A percentile compares a stretch with the other conserved stretches of the same genome.
Conservation (phyloP, 306 rosid genomes). For the Datisca glomerata region DNA sequence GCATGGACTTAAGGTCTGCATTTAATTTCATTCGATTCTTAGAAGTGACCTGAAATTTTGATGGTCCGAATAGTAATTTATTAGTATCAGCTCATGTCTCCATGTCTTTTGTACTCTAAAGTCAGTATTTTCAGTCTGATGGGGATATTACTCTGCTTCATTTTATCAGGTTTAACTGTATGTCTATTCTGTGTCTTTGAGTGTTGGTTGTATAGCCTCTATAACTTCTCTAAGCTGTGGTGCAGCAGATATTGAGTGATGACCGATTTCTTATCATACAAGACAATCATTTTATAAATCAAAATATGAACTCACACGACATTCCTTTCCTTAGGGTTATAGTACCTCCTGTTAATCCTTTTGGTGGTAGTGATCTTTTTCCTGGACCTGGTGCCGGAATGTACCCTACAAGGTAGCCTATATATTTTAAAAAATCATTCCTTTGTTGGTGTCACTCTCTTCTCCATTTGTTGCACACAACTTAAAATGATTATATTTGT, state of each 20-base stretch:
- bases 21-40: too few relatives aligned
- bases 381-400: slow-evolving; percentile 83
- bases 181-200: too few relatives aligned
- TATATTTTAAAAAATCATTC: not conserved
- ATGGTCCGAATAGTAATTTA: too few relatives aligned
- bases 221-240: not conserved
- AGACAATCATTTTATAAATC: too few relatives aligned
- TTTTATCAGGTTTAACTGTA: too few relatives aligned
- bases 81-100: too few relatives aligned
- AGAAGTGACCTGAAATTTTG: too few relatives aligned
- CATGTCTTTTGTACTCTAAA: too few relatives aligned
- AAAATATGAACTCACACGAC: slow-evolving; percentile 7
- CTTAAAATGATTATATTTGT: slow-evolving; percentile 9
- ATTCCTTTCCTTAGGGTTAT: slow-evolving; percentile 31
- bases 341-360: slow-evolving; percentile 37
- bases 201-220: too few relatives aligned
- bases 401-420: slow-evolving; percentile 47
- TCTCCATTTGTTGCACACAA: not conserved
- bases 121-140: too few relatives aligned
- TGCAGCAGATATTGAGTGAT: not conserved
- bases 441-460: not conserved
- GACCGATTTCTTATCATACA: not conserved
- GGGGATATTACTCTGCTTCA: too few relatives aligned
- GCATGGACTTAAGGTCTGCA: too few relatives aligned
- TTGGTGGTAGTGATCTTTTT: slow-evolving; percentile 48